These are phyloP conservation scores for Cryomyces antarcticus DNA, from an alignment of 495 filamentous ascomycete species.

Conservation along the genomic window DNA sequence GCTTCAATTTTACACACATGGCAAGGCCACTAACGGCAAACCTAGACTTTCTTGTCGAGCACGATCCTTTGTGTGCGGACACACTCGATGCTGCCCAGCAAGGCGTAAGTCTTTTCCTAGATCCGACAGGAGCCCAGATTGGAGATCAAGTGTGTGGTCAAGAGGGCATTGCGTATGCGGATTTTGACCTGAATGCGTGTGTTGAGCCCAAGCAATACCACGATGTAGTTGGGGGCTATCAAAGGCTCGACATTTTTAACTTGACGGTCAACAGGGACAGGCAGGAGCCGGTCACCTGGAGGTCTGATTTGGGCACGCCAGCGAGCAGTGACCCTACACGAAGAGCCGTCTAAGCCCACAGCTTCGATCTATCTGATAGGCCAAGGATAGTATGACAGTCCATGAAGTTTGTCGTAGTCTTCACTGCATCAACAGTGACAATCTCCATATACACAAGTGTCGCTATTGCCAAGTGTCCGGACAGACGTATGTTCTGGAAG, in stretches of 20 bases:
- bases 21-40: background rate
- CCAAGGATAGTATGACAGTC: too few relatives aligned
- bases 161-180: constrained; percentile 24
- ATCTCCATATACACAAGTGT: too few relatives aligned
- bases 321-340: too few relatives aligned
- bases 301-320: background rate
- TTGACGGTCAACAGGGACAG: constrained; percentile 18
- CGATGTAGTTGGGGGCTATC: constrained; percentile 25
- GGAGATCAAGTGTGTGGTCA: constrained; percentile 16
- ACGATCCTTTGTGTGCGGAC: constrained; percentile 1
- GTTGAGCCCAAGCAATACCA: constrained; percentile 27
- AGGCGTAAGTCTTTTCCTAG: constrained; percentile 20
- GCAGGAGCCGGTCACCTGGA: constrained; percentile 1
- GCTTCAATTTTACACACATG: constrained; percentile 4
- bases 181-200: constrained; percentile 20
- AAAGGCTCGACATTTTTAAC: constrained; percentile 24
- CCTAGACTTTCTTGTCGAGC: constrained; percentile 1
- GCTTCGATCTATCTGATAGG: too few relatives aligned
- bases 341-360: too few relatives aligned
- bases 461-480: too few relatives aligned
- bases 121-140: constrained; percentile 18
- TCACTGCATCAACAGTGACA: too few relatives aligned
- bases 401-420: too few relatives aligned
- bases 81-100: constrained; percentile 9
- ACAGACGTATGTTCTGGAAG: too few relatives aligned